Base-by-base conservation (phyloP, 2,329 filamentous ascomycete species). In the Ophiognomonia clavigignenti-juglandacearum region DNA sequence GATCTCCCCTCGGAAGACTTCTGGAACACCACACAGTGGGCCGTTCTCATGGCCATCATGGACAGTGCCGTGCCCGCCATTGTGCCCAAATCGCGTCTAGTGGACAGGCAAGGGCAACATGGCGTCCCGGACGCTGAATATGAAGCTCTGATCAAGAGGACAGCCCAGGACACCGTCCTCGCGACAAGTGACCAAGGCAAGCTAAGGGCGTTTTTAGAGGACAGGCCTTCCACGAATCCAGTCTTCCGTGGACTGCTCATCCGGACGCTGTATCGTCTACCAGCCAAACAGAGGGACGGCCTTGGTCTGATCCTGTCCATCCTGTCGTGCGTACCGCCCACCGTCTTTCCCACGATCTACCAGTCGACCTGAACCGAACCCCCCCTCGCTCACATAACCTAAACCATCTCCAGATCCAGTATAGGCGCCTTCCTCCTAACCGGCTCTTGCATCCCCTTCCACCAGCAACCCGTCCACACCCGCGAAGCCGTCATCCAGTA, bases 361-460 rank as follows among this genome's bases (percentile, higher is more conserved):
- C 4, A 14, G 40, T 19, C 20, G n/a, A 11, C 13, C n/a, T n/a
- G n/a, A n/a, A n/a, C 47, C 16, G 35, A 39, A 7, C 48, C 48
- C 45, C 34, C 38, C 18, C 9, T 38, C 3, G 23, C 40, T 5
- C 4, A 14, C 1, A 6, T 10, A 26, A 26, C 24, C 24, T 26
- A 26, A 6, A 10, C 24, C 24, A 19, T 34, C 24, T n/a, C 19
- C 61, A 86, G 82, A 51, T 82, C 81, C 19, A 75, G 78, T 27
- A 61, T 75, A 4, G 85, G 85, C 22, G 80, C 81, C 22, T 64
- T 86, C 16, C 61, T 86, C 6, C 68, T 88, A 39, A 89, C 86
- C 0, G 84, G 85, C n/a, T 78, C 82, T 59, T 71, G 76, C 53
- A 78, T 74, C 0, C 79, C 83, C 1, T 63, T 88, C 38, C 71